Conservation (phyloP, 352 stramenopile species). For the Elongisporangium undulatum region DNA sequence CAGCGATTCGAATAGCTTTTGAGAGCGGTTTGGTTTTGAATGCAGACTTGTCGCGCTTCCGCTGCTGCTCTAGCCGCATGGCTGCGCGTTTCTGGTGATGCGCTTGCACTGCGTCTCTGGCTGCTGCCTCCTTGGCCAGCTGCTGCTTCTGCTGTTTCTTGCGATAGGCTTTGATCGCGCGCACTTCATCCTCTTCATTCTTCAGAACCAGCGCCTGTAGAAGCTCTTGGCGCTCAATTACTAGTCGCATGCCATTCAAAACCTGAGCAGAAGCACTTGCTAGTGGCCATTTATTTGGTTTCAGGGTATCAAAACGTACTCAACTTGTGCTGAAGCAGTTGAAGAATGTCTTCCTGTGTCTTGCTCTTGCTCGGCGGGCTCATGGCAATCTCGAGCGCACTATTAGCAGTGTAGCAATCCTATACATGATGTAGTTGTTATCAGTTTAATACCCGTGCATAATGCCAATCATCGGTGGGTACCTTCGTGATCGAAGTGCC, state of each 20-base stretch:
- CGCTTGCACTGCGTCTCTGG: neutral
- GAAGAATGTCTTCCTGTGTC: conserved; percentile 28
- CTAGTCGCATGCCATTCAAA: conserved; percentile 11
- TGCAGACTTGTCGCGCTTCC: too few species aligned
- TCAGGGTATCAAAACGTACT: conserved; percentile 12
- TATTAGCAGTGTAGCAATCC: conserved; percentile 44
- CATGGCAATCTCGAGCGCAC: conserved; percentile 37
- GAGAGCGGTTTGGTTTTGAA: too few species aligned
- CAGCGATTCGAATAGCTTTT: too few species aligned
- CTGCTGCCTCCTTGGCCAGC: neutral
- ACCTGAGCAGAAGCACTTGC: neutral
- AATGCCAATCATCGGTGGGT: neutral
- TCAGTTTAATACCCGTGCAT: neutral
- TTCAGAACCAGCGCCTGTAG: conserved; percentile 21
- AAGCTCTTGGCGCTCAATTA: conserved; percentile 26
- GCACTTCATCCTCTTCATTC: conserved; percentile 33
- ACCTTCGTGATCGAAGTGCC: conserved; percentile 38
- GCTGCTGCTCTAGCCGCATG: neutral
- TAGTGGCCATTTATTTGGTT: neutral
- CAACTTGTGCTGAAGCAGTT: conserved; percentile 37
- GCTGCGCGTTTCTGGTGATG: too few species aligned
- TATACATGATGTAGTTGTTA: neutral
- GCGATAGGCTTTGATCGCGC: conserved; percentile 20
- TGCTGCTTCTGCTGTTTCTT: conserved; percentile 11
- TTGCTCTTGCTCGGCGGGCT: conserved; percentile 15